Evolutionary conservation across 2,329 filamentous ascomycete species (phyloP).

Genomic region (Trichoderma gracile): DNA sequence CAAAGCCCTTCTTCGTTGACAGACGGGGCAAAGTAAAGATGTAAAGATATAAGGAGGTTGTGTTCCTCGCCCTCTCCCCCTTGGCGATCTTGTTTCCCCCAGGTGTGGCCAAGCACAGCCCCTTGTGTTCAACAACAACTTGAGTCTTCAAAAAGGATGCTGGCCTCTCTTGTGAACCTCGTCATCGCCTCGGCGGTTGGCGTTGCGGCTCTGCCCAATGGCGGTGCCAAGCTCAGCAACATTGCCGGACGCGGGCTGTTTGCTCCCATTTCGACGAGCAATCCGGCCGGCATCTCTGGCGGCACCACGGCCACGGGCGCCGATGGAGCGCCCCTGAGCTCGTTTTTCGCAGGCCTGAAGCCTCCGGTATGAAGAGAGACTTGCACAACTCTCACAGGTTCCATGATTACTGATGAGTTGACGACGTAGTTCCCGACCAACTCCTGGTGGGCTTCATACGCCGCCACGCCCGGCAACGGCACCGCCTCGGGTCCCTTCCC

Average conservation of each 20-base stretch:
- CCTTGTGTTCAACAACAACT: background rate
- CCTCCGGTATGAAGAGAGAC: conserved; percentile 29
- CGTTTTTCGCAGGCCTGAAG: conserved; percentile 32
- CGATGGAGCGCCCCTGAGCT: conserved; percentile 27
- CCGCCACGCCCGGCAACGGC: conserved; percentile 29
- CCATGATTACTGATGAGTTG: no score
- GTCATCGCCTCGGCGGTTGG: conserved; percentile 22
- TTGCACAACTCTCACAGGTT: conserved; percentile 25
- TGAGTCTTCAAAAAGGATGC: conserved; percentile 17
- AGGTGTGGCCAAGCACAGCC: conserved; percentile 21
- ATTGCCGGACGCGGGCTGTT: conserved; percentile 26
- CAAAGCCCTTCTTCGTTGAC: background rate
- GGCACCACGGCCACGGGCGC: conserved; percentile 27
- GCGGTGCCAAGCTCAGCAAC: conserved; percentile 14
- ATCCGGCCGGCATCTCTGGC: conserved; percentile 28
- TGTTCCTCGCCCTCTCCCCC: background rate
- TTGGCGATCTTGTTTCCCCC: background rate
- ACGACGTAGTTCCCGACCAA: conserved; percentile 30
- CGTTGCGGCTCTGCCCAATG: conserved; percentile 21
- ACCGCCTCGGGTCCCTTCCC: conserved; percentile 32
- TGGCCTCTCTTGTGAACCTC: conserved; percentile 19
- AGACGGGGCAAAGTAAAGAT: no score
- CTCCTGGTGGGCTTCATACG: conserved; percentile 32
- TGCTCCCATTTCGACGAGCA: conserved; percentile 30
- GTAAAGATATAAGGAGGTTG: conserved; percentile 6